Percentiles rank a stretch among this genome's conserved stretches.
Evolutionary conservation across 2,329 filamentous ascomycete genomes (phyloP).

Genomic region (Phaeomoniella chlamydospora): DNA sequence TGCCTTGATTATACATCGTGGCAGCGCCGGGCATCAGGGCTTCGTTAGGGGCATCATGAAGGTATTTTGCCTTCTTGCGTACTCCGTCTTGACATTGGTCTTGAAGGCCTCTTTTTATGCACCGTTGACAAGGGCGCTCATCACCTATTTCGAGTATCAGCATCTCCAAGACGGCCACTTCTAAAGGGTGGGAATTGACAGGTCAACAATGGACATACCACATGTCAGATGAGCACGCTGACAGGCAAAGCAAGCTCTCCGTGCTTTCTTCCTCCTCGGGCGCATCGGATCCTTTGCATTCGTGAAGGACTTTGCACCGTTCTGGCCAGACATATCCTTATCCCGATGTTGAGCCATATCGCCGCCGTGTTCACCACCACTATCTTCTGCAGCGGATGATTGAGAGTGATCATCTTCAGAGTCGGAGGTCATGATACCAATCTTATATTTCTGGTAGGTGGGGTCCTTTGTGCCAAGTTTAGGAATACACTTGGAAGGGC

Average conservation of each 20-base stretch:
- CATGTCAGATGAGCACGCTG: slow-evolving; percentile 95
- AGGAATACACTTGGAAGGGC: neutral
- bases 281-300: slow-evolving; percentile 78
- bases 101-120: slow-evolving; percentile 82
- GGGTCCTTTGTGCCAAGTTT: too few species aligned
- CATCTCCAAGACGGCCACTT: slow-evolving; percentile 14
- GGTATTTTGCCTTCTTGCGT: slow-evolving; percentile 96
- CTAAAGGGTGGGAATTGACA: slow-evolving; percentile 6
- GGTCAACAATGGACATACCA: slow-evolving; percentile 50
- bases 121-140: slow-evolving; percentile 83
- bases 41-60: slow-evolving; percentile 86
- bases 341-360: slow-evolving; percentile 19
- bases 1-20: slow-evolving; percentile 40
- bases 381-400: slow-evolving; percentile 15
- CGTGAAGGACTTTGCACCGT: slow-evolving; percentile 40
- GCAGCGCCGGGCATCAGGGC: slow-evolving; percentile 74
- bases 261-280: slow-evolving; percentile 87
- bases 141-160: slow-evolving; percentile 49
- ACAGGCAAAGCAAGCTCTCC: slow-evolving; percentile 89
- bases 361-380: slow-evolving; percentile 21
- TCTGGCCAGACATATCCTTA: slow-evolving; percentile 39
- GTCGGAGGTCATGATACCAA: slow-evolving; percentile 16
- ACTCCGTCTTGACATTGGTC: slow-evolving; percentile 92
- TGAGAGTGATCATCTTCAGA: slow-evolving; percentile 17
- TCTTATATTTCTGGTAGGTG: slow-evolving; percentile 10